A percentile compares a stretch with the other conserved stretches of the same genome.
Evolutionary conservation across 352 stramenopile species (phyloP).

Genomic region (Phytophthora kernoviae): DNA sequence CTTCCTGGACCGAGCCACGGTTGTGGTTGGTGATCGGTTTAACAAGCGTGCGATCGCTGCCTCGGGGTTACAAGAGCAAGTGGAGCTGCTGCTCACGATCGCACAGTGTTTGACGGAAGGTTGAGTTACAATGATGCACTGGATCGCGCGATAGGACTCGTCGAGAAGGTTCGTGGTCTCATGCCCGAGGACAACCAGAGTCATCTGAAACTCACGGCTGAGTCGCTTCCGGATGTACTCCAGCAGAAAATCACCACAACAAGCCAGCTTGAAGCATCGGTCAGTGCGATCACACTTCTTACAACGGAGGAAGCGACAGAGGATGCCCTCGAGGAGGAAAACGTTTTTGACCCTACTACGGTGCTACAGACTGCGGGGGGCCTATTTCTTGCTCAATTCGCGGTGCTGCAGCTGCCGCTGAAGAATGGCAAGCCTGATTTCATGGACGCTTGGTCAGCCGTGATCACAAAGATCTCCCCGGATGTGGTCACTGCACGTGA

Average conservation of each 20-base stretch:
- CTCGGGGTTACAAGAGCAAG: conserved; percentile 48
- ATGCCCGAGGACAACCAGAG: conserved; percentile 55
- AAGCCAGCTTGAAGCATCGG: conserved; percentile 26
- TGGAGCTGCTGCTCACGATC: conserved; percentile 65
- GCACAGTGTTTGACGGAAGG: conserved; percentile 54
- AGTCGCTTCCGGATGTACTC: conserved; percentile 36
- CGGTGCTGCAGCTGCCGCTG: conserved; percentile 50
- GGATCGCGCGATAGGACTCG: conserved; percentile 35
- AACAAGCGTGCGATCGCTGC: conserved; percentile 62
- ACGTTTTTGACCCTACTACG: conserved; percentile 36
- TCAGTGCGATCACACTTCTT: conserved; percentile 70
- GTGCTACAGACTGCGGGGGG: conserved; percentile 53
- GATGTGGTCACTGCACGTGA: conserved; percentile 64
- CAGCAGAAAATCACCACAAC: conserved; percentile 30
- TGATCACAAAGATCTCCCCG: conserved; percentile 65
- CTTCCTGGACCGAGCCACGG: conserved; percentile 60
- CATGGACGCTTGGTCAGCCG: conserved; percentile 74
- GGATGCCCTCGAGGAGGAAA: conserved; percentile 44
- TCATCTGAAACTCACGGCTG: conserved; percentile 57
- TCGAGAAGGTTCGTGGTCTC: conserved; percentile 46
- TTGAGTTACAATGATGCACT: conserved; percentile 55
- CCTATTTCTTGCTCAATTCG: conserved; percentile 60
- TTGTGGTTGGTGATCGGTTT: conserved; percentile 61
- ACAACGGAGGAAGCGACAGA: conserved; percentile 55
- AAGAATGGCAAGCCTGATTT: conserved; percentile 69